Base-by-base conservation (phyloP, 2,329 filamentous ascomycete genomes). In the Didymella pomorum region DNA sequence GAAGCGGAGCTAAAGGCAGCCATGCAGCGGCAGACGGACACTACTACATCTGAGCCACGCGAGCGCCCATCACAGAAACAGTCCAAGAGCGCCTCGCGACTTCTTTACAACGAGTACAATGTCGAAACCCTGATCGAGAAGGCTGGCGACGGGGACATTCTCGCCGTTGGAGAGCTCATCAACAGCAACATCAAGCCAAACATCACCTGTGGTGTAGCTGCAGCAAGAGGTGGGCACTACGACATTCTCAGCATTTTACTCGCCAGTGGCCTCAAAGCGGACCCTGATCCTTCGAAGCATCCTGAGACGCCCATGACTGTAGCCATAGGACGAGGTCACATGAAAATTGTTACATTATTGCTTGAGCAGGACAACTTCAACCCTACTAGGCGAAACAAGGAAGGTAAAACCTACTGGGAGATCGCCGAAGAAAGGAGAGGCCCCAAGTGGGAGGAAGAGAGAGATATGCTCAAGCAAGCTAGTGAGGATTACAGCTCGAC, bases 251-350 rank as follows among this genome's bases (percentile, higher is more conserved):
- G 93, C 71, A 84, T 97, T 61, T 75, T 86, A 31, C 76, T 86
- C 56, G 82, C 80, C 16, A 79, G 82, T 58, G 80, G 75, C 21
- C 63, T 79, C 11, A 77, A 78, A 57, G 77, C 80, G 35, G 77
- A 80, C 54, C 84, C 86, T 18, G 83, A 89, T 68, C 83, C 86
- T 8, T 91, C 95, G 67, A 92, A 92, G 41, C 93, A 95, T 56
- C 89, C 91, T 70, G 90, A 93, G 50, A 98, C 94, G 1, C 95
- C 95, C 1, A 96, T 99, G 82, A 85, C 97, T 35, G 93, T 93
- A 58, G 93, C 95, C 1, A 97, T 99, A 64, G 94, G 95, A 16
- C 90, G 94, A 66, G 87, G 86, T 4, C 95, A 97, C 68, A 84
- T 95, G 48, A 90, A 92, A 65, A 92, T 97, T 56, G 87, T 99